Conservation (phyloP, 768 basidiomycete species). For the Pholiota microspora region DNA sequence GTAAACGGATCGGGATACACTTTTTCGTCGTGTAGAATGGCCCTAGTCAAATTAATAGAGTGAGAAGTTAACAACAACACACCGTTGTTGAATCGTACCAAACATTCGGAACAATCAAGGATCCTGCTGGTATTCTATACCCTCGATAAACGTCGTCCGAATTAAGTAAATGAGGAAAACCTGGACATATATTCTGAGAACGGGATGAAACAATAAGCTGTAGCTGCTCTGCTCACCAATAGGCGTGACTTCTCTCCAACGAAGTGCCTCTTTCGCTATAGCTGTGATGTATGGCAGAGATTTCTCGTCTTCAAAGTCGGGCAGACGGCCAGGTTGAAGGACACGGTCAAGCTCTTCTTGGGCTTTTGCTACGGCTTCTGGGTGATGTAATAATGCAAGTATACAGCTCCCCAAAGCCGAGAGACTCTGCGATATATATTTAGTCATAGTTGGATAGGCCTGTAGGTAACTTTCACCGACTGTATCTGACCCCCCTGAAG, state of each 20-base stretch:
- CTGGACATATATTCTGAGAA: background rate
- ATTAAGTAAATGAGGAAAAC: background rate
- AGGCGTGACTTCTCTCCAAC: constrained; percentile 28
- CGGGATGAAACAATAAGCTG: no score
- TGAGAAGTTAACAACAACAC: background rate
- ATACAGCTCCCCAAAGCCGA: constrained; percentile 28
- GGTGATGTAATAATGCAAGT: constrained; percentile 30
- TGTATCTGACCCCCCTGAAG: constrained; percentile 24
- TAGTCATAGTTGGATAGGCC: no score
- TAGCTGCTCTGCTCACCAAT: constrained; percentile 14
- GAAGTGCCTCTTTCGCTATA: constrained; percentile 25
- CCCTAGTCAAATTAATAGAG: no score
- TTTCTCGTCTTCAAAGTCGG: constrained; percentile 27
- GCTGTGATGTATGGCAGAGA: constrained; percentile 32
- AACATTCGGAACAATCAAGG: background rate
- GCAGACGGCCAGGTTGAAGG: constrained; percentile 28
- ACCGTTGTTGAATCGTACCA: background rate
- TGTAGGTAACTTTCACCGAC: no score
- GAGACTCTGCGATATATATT: constrained; percentile 19
- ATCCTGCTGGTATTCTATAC: background rate
- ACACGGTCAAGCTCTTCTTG: constrained; percentile 34
- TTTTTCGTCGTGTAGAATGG: constrained; percentile 1
- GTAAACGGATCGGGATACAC: background rate
- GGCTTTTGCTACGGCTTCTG: constrained; percentile 29
- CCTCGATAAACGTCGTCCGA: background rate